Conservation (phyloP, 75 land plant genomes). For the Picea sitchensis region DNA sequence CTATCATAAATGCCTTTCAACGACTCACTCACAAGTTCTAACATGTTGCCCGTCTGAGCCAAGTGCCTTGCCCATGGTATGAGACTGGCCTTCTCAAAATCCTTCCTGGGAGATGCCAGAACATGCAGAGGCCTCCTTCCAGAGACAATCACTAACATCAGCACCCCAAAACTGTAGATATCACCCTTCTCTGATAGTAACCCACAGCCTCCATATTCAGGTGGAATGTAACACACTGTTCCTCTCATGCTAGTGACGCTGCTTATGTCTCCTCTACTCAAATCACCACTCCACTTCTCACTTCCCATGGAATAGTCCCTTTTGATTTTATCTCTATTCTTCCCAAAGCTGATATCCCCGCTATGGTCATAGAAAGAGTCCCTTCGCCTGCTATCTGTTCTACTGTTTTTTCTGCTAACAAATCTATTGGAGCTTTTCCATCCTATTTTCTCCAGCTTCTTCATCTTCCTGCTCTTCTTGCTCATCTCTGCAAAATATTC, state of each 20-base stretch:
- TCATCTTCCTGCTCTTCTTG: constrained; percentile 29
- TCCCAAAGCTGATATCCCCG: constrained; percentile 1
- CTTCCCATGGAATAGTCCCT: constrained; percentile 26
- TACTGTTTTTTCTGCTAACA: background rate
- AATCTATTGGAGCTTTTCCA: constrained; percentile 6
- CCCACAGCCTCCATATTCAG: constrained; percentile 65
- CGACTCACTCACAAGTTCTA: constrained; percentile 71
- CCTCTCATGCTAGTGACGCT: constrained; percentile 96
- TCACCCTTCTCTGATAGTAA: constrained; percentile 77
- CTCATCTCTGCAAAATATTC: constrained; percentile 67
- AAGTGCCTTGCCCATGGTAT: constrained; percentile 86
- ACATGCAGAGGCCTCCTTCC: constrained; percentile 95
- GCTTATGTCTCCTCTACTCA: constrained; percentile 65
- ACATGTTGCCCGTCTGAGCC: constrained; percentile 59
- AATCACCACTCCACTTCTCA: constrained; percentile 69
- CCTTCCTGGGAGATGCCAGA: constrained; percentile 57
- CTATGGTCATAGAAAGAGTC: constrained; percentile 27
- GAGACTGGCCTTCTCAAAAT: constrained; percentile 86
- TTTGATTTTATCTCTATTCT: constrained; percentile 29
- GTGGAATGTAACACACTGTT: constrained; percentile 84
- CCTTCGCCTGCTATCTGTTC: background rate
- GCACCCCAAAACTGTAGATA: constrained; percentile 81
- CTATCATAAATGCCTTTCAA: constrained; percentile 22
- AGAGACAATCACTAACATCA: constrained; percentile 76
- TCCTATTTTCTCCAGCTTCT: constrained; percentile 12